These are phyloP conservation scores for Ganoderma meredithae DNA, from an alignment of 1,284 basidiomycete genomes.

Conservation along the genomic window DNA sequence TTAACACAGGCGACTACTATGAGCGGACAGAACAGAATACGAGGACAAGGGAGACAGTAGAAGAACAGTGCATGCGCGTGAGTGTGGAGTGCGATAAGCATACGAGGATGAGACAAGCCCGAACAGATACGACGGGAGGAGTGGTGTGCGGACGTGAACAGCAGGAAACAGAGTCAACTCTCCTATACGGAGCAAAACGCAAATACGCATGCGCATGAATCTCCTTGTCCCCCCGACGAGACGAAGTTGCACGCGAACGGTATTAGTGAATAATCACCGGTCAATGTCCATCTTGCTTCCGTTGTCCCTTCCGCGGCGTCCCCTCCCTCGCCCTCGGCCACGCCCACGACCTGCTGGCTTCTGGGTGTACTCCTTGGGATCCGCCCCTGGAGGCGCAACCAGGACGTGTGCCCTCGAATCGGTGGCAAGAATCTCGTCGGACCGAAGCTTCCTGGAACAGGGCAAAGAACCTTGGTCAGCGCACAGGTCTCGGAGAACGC, in stretches of 20 bases:
- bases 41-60: neutral
- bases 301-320: conserved; percentile 41
- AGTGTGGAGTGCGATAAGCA: conserved; percentile 4
- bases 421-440: conserved; percentile 74
- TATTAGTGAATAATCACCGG: conserved; percentile 21
- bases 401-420: conserved; percentile 76
- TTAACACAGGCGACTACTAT: conserved; percentile 7
- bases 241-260: neutral
- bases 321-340: conserved; percentile 34
- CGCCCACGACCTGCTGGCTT: conserved; percentile 39
- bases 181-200: neutral
- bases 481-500: no score
- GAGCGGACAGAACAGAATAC: conserved; percentile 1
- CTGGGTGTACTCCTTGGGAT: conserved; percentile 62
- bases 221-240: neutral
- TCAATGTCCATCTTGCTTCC: conserved; percentile 50
- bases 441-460: conserved; percentile 80
- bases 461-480: neutral
- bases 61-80: conserved; percentile 5
- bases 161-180: neutral
- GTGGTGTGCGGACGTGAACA: neutral
- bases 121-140: conserved; percentile 1
- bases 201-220: neutral
- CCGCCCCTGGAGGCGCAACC: conserved; percentile 71
- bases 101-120: neutral